Evolutionary conservation across 2,329 filamentous ascomycete genomes (phyloP).

Genomic region (Colletotrichum spaethianum): DNA sequence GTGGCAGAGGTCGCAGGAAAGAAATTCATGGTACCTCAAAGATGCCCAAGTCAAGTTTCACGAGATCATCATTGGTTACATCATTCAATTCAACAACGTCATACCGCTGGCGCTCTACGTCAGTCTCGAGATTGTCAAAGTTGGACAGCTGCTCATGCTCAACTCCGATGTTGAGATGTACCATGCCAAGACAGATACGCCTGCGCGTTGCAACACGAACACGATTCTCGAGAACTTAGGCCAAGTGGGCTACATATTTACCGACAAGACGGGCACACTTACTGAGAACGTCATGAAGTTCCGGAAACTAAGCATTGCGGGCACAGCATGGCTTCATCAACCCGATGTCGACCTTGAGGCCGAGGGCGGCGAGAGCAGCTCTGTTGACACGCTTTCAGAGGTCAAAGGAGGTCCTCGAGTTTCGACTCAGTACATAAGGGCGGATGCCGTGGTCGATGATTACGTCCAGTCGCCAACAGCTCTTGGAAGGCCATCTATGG

Average conservation of each 20-base stretch:
- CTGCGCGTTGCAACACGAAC: slow-evolving; percentile 90
- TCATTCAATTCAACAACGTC: slow-evolving; percentile 98
- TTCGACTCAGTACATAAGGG: slow-evolving; percentile 20
- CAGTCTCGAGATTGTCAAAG: slow-evolving; percentile 88
- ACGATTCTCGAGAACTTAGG: slow-evolving; percentile 96
- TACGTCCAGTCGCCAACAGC: slow-evolving; percentile 18
- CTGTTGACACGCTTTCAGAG: slow-evolving; percentile 13
- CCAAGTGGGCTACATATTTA: slow-evolving; percentile 91
- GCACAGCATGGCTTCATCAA: slow-evolving; percentile 90
- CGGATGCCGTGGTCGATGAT: slow-evolving; percentile 16
- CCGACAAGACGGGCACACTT: slow-evolving; percentile 94
- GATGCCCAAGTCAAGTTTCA: slow-evolving; percentile 81
- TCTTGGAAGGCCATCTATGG: slow-evolving; percentile 44
- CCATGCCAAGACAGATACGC: slow-evolving; percentile 85
- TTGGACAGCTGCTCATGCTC: slow-evolving; percentile 83
- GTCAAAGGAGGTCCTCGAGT: slow-evolving; percentile 12
- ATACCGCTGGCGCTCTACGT: slow-evolving; percentile 94
- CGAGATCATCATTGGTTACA: slow-evolving; percentile 88
- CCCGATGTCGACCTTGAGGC: slow-evolving; percentile 70
- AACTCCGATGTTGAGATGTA: slow-evolving; percentile 93
- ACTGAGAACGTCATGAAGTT: slow-evolving; percentile 98
- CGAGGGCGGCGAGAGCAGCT: slow-evolving; percentile 28
- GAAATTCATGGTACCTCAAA: slow-evolving; percentile 81
- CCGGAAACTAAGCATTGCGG: slow-evolving; percentile 90
- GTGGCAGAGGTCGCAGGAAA: slow-evolving; percentile 79